Evolutionary conservation across 2,329 filamentous ascomycete species (phyloP).

Genomic region (Fusarium xylarioides): DNA sequence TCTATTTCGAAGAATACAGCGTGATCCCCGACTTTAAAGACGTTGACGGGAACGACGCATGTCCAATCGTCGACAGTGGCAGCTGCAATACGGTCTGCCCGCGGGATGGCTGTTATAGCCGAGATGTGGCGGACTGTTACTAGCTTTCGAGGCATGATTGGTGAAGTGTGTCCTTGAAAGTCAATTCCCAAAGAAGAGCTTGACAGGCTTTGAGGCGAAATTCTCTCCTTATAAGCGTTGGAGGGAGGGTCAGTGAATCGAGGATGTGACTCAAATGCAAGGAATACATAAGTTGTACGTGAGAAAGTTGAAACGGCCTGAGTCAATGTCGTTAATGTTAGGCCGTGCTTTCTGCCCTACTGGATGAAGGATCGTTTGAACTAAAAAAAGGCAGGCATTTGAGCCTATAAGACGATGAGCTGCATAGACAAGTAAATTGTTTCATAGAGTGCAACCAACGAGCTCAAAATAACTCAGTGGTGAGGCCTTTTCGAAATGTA

Average conservation of each 20-base stretch:
- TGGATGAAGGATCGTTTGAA: not conserved
- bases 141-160: slow-evolving; percentile 34
- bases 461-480: not conserved
- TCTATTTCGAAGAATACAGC: slow-evolving; percentile 40
- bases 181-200: not conserved
- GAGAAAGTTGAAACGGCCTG: not conserved
- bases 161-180: not conserved
- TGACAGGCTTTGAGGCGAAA: not conserved
- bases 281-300: not conserved
- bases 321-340: not conserved
- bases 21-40: slow-evolving; percentile 26
- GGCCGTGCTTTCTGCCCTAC: not conserved
- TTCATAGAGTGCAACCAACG: not conserved
- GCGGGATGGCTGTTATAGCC: slow-evolving; percentile 28
- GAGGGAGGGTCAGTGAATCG: not conserved
- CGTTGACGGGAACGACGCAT: slow-evolving; percentile 26
- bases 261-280: slow-evolving; percentile 20
- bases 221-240: not conserved
- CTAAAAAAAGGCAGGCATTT: not conserved
- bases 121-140: slow-evolving; percentile 35
- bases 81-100: slow-evolving; percentile 28
- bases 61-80: slow-evolving; percentile 38
- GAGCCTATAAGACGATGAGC: not conserved
- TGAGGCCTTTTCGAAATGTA: not conserved
- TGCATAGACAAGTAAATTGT: not conserved